phyloP scores from a whole-genome alignment of 2,329 filamentous ascomycete genomes.

The Sclerotinia subarctica region DNA sequence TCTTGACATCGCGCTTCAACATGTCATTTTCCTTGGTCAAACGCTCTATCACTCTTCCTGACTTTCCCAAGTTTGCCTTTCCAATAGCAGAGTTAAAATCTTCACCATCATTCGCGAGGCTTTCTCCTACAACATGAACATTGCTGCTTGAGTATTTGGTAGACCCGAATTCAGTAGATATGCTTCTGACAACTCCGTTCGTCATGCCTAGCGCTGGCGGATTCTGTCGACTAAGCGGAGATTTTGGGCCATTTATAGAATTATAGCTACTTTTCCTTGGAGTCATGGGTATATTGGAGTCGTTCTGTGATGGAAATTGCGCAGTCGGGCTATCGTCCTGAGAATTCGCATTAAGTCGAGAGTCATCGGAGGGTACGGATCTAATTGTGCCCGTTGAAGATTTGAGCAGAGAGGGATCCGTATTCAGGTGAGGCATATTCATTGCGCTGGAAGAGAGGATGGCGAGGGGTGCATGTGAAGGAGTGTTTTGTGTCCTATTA shows the following conservation, averaged over 20 bases:
- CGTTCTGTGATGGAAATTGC: slow-evolving; percentile 25
- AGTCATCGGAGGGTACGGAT: slow-evolving; percentile 33
- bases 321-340: slow-evolving; percentile 16
- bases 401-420: slow-evolving; percentile 23
- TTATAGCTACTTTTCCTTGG: slow-evolving; percentile 24
- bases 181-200: slow-evolving; percentile 30
- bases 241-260: slow-evolving; percentile 24
- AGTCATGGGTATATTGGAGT: slow-evolving; percentile 27
- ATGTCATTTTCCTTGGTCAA: slow-evolving; percentile 78
- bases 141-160: slow-evolving; percentile 29
- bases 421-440: slow-evolving; percentile 29
- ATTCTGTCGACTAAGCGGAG: slow-evolving; percentile 32
- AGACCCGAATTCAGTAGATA: slow-evolving; percentile 37
- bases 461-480: slow-evolving; percentile 18
- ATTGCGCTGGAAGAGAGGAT: slow-evolving; percentile 29
- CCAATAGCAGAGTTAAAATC: slow-evolving; percentile 66
- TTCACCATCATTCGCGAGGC: slow-evolving; percentile 16
- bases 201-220: slow-evolving; percentile 21
- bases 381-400: slow-evolving; percentile 32
- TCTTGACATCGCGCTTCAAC: slow-evolving; percentile 68
- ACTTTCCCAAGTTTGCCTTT: slow-evolving; percentile 69
- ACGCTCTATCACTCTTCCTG: slow-evolving; percentile 74
- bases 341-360: slow-evolving; percentile 22
- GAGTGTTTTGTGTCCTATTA: neutral
- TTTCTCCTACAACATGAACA: slow-evolving; percentile 27